Conservation (phyloP, 1,284 basidiomycete species). For the Ustilago esculenta region DNA sequence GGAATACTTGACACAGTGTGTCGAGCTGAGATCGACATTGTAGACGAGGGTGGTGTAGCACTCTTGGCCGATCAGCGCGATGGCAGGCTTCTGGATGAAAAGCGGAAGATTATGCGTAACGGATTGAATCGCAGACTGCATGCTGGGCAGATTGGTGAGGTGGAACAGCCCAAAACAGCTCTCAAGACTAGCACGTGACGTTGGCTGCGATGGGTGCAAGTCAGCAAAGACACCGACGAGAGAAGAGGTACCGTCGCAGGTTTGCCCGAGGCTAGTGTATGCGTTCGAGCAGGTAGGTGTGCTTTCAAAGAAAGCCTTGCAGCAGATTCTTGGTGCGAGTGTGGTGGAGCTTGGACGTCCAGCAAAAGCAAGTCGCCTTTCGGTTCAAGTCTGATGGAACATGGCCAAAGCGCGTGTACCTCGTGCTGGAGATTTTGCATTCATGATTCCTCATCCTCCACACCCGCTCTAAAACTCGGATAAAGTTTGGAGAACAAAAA, state of each 20-base stretch:
- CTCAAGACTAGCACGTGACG: too few relatives aligned
- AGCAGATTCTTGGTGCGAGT: too few relatives aligned
- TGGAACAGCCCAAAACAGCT: too few relatives aligned
- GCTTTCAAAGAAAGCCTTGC: too few relatives aligned
- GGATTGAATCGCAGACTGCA: slow-evolving; percentile 69
- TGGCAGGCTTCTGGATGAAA: slow-evolving; percentile 81
- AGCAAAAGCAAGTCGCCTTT: too few relatives aligned
- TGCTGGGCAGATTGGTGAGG: not conserved
- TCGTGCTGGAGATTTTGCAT: not conserved
- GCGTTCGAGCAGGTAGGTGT: too few relatives aligned
- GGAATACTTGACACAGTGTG: slow-evolving; percentile 86
- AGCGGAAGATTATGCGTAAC: slow-evolving; percentile 75
- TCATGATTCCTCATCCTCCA: not conserved
- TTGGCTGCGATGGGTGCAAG: too few relatives aligned
- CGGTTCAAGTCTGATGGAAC: not conserved
- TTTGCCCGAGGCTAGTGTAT: too few relatives aligned
- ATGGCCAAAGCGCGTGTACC: slow-evolving; percentile 1
- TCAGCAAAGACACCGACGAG: too few relatives aligned
- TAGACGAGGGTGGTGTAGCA: slow-evolving; percentile 91
- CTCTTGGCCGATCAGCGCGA: slow-evolving; percentile 80
- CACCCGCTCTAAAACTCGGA: too few relatives aligned
- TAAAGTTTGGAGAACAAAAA: too few relatives aligned
- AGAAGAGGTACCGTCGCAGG: too few relatives aligned
- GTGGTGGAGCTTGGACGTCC: not conserved
- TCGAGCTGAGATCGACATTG: slow-evolving; percentile 83